phyloP scores from a whole-genome alignment of 2,329 filamentous ascomycete species.

The Penicillium thymicola region DNA sequence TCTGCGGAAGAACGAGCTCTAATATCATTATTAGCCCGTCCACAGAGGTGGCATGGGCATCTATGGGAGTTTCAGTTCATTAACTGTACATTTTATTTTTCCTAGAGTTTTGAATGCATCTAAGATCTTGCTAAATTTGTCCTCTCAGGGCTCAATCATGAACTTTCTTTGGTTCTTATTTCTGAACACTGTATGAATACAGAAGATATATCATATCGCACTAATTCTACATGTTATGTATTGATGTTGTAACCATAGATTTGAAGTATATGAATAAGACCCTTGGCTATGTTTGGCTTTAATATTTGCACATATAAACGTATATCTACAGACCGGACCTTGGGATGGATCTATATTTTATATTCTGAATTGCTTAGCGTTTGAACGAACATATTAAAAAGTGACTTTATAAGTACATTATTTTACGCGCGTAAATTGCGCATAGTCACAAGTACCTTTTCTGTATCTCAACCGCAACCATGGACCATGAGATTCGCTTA shows the following conservation, averaged over 20 bases:
- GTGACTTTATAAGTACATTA: not conserved
- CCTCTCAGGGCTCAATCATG: too few relatives aligned
- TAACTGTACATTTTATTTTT: conserved; percentile 9
- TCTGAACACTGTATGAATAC: not conserved
- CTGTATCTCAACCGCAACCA: conserved; percentile 3
- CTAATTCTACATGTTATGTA: too few relatives aligned
- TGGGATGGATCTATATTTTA: too few relatives aligned
- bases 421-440: not conserved
- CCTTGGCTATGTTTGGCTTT: not conserved
- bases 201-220: not conserved
- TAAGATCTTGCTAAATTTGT: not conserved
- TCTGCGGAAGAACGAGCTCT: not conserved
- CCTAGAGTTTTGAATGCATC: conserved; percentile 13
- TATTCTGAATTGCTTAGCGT: too few relatives aligned
- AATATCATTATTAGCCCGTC: conserved; percentile 5
- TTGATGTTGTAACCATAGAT: not conserved
- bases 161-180: too few relatives aligned
- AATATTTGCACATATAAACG: not conserved
- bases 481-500: conserved; percentile 17
- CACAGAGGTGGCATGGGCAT: not conserved
- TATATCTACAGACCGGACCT: too few relatives aligned
- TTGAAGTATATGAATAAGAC: not conserved
- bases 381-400: not conserved
- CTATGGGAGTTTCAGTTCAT: not conserved
- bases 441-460: not conserved